Evolutionary conservation across 106 monocot species (phyloP), one percentile per base, ranked within the genome.

Genomic region (Apostasia shenzhenica): DNA sequence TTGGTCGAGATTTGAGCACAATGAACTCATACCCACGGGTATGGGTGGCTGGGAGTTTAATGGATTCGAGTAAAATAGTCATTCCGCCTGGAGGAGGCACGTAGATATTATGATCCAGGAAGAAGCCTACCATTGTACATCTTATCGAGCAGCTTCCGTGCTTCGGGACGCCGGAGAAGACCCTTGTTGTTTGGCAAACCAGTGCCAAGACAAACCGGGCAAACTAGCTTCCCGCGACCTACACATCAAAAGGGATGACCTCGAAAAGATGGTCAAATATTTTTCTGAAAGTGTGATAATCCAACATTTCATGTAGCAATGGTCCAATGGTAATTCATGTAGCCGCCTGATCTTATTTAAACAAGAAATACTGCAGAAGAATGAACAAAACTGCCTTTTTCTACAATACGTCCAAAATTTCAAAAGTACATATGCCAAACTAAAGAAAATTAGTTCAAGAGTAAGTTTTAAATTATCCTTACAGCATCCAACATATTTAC

Each of bases 171-270:
- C 48, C 95, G 77, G 41, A 95, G 91, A 63, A 95, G 91, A 52
- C 95, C 95, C 72, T 95, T 95, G 78, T 88, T 95, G 49, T 91
- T 95, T 0, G 95, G 95, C 84, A 95, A 74, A 49, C 95, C 95
- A 5, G 95, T 91, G 1, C 91, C 95, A 44, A 91, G 71, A 70
- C 95, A 95, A 41, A 95, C 82, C 2, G 91, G 95, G 61, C 95
- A 95, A 0, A 91, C 95, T 67, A 95, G 76, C 61, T 91, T 95
- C 2, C 95, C 95, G 8, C 95, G 85, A 59, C 94, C 94, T 95
- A 59, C 55, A 12, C 57, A 77, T 42, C 46, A 57, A 10, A 55
- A 64, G 50, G 57, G 5, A 46, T 46, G 13, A 10, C 3, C 50
- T 57, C 55, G 10, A 56, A 38, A 61, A 58, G 6, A 14, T 14